Percentiles rank a stretch among this genome's conserved stretches.
These are phyloP conservation scores for Volvariella volvacea DNA, from an alignment of 1,284 basidiomycete genomes.

Conservation along the genomic window DNA sequence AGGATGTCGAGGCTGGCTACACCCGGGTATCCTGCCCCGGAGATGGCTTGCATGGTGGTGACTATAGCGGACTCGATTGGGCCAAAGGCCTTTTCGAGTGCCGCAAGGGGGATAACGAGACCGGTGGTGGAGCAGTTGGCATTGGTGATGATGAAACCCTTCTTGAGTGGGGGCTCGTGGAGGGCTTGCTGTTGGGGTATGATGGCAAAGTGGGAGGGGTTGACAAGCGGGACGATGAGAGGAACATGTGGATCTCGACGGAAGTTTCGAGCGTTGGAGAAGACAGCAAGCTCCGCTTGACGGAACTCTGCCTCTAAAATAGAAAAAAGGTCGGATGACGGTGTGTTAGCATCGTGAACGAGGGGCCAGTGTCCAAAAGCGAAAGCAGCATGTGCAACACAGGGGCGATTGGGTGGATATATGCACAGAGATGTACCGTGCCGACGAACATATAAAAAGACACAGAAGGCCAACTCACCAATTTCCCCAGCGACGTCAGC, in stretches of 20 bases:
- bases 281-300: conserved; percentile 84
- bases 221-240: conserved; percentile 95
- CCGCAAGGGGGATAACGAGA: conserved; percentile 86
- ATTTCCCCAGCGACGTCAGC: conserved; percentile 93
- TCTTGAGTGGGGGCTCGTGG: conserved; percentile 66
- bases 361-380: not conserved
- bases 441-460: conserved; percentile 1
- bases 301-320: conserved; percentile 82
- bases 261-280: conserved; percentile 98
- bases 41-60: conserved; percentile 97
- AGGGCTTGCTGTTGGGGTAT: conserved; percentile 75
- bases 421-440: no score
- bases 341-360: not conserved
- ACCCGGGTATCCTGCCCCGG: conserved; percentile 95
- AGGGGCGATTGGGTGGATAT: no score
- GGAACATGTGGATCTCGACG: conserved; percentile 93
- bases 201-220: conserved; percentile 83
- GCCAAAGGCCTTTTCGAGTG: conserved; percentile 90
- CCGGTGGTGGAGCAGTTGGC: conserved; percentile 99
- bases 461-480: no score
- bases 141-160: conserved; percentile 97
- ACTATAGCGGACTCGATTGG: conserved; percentile 87
- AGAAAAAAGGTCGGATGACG: not conserved
- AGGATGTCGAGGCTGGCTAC: conserved; percentile 88
- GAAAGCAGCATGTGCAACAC: not conserved